Evolutionary conservation across 2,329 filamentous ascomycete species (phyloP), one percentile per base, ranked within the genome.

Genomic region (Cordyceps cateniannulata): DNA sequence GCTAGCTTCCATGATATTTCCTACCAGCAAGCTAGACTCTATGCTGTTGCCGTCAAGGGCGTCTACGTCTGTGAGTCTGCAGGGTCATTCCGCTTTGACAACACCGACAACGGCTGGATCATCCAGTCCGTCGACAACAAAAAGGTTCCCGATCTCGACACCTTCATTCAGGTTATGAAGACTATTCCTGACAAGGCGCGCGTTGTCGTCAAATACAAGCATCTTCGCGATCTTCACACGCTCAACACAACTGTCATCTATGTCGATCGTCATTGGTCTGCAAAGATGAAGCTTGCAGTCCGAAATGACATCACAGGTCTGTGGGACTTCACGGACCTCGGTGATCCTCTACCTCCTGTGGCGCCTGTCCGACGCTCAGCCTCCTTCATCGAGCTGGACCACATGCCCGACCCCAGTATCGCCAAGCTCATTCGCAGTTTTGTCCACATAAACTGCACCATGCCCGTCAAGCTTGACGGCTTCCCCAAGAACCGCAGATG

Each of bases 381-480:
- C 5, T 89, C 91, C 59, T 99, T 99, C 71, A 96, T 98, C 66
- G 88, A 92, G 71, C 84, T 99, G 64, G 90, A 93, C 68, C 91
- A 95, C 66, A 89, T 93, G 63, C 89, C 89, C 62, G 89, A 97
- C 71, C 87, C 91, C 25, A 90, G 91, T 20, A 93, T 95, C n/a
- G 92, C 93, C 2, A 91, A 96, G 66, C 85, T 99, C 64, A 90
- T 99, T 44, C 88, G 90, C 66, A 97, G 93, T 71, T 98, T 99
- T 71, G 93, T 99, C 27, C 89, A 95, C 44, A 89, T 99, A 60
- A 88, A 90, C 65, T 96, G 93, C 68, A 90, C 88, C 25, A 93
- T 99, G 88, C 95, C 95, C 0, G 79, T 99, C 64, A 98, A 98
- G 79, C 83, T 99, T 10, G 95, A 99, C 72, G 95, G 95, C n/a